A percentile compares a stretch with the other conserved stretches of the same genome.
phyloP scores from a whole-genome alignment of 2,329 filamentous ascomycete genomes.

The Aspergillus fumigatus region DNA sequence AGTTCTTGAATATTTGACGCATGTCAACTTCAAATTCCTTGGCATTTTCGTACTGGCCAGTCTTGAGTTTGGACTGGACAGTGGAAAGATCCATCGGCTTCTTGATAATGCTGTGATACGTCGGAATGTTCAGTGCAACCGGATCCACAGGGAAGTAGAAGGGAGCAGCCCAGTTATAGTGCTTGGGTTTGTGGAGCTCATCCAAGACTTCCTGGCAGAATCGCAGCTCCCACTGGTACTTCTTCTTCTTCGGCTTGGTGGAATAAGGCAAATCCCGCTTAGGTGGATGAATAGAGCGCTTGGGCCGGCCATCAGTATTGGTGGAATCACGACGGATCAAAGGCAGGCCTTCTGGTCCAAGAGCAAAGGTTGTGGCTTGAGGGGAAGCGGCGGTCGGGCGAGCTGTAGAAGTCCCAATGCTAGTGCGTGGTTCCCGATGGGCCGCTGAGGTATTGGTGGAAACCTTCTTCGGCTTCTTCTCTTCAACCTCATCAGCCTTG shows the following conservation, averaged over 20 bases:
- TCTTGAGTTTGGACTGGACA: conserved; percentile 70
- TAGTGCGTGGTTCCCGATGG: conserved; percentile 46
- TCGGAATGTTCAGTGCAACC: conserved; percentile 86
- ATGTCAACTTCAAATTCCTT: conserved; percentile 86
- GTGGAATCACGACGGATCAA: conserved; percentile 82
- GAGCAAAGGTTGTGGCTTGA: conserved; percentile 61
- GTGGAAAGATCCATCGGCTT: conserved; percentile 92
- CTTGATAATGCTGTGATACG: conserved; percentile 91
- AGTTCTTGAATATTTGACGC: conserved; percentile 80
- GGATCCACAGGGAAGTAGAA: conserved; percentile 87
- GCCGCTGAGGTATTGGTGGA: conserved; percentile 40
- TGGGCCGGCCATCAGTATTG: conserved; percentile 73
- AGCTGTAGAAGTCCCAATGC: conserved; percentile 39
- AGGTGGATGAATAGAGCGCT: conserved; percentile 88
- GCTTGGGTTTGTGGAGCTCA: conserved; percentile 71
- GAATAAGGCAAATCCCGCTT: conserved; percentile 91
- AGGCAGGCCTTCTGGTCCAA: conserved; percentile 72
- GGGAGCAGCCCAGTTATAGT: conserved; percentile 62
- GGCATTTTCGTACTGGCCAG: conserved; percentile 71
- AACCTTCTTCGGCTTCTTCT: conserved; percentile 54
- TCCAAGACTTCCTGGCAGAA: conserved; percentile 81
- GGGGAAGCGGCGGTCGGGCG: conserved; percentile 26
- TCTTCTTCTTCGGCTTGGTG: conserved; percentile 84
- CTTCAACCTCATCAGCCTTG: conserved; percentile 53
- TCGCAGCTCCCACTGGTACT: conserved; percentile 79